Evolutionary conservation across 805 yeast species (phyloP), one percentile per base, ranked within the genome.

Genomic region (Starmera dryadoides): DNA sequence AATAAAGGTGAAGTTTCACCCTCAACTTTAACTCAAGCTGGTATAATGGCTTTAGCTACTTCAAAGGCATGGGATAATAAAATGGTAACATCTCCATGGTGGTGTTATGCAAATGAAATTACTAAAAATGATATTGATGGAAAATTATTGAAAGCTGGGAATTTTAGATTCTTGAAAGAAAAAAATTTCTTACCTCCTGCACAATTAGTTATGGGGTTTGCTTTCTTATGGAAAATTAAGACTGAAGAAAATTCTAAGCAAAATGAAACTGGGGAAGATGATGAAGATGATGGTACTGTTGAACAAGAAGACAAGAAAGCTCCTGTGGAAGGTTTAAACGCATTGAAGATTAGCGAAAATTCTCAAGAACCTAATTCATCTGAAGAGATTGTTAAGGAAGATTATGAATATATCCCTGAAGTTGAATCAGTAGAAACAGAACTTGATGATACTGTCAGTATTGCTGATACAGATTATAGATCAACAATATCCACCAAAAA

Each of bases 1-100:
- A 75, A 71, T 43, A 75, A 74, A 38, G 79, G 80, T 26, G 81
- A 79, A 44, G 64, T 91, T 6, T 91, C 97, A 0, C 97, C 97
- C 1, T 73, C 88, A 9, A 82, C 98, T 0, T 65, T 91, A 41
- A 69, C 79, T 56, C 98, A 93, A 59, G 96, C 98, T 1, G 95
- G 96, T 11, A 74, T 85, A 6, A 81, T 81, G 47, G 75, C 94
- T n/a, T 70, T 87, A 45, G 74, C 89, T 18, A 72, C 91, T 0
- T 81, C 95, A 8, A 78, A 73, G 32, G 95, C 96, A 0, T 93
- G 98, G 98, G 89, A 81, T 30, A 75, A 82, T 38, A 91, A 89
- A 56, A 71, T 82, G 23, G 76, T 86, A 1, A 75, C 86, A 0
- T 79, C 95, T 2, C 82, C 96, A 2, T 88, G 95, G 94, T 83